phyloP scores from a whole-genome alignment of 768 basidiomycete species.

The Rhodotorula toruloides region DNA sequence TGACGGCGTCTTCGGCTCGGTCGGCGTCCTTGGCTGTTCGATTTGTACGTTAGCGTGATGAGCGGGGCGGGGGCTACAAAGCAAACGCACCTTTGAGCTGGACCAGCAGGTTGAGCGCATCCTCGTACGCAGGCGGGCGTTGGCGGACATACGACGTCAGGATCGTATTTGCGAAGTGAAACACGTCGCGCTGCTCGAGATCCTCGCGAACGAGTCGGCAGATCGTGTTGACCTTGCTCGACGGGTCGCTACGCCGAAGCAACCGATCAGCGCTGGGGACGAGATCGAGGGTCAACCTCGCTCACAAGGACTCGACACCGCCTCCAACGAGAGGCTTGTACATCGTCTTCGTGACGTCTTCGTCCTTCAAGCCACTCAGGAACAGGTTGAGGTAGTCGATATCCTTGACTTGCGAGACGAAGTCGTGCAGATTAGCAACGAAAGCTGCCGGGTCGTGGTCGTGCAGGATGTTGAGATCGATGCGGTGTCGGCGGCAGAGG shows the following conservation, averaged over 20 bases:
- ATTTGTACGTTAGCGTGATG: too few relatives aligned
- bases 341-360: constrained; percentile 45
- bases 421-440: constrained; percentile 57
- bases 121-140: constrained; percentile 81
- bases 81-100: constrained; percentile 70
- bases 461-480: constrained; percentile 83
- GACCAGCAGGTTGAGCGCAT: constrained; percentile 68
- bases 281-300: neutral
- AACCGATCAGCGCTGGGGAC: too few relatives aligned
- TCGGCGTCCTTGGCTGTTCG: constrained; percentile 59
- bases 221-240: constrained; percentile 57
- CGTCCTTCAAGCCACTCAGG: constrained; percentile 69
- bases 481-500: constrained; percentile 84
- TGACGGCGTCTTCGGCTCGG: constrained; percentile 90
- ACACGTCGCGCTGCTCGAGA: constrained; percentile 65
- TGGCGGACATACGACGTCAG: constrained; percentile 90
- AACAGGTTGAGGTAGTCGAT: constrained; percentile 91
- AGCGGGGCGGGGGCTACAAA: too few relatives aligned
- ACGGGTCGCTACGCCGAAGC: constrained; percentile 6
- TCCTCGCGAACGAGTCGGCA: constrained; percentile 71
- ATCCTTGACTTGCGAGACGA: constrained; percentile 79
- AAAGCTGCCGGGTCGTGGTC: constrained; percentile 71
- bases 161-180: constrained; percentile 81
- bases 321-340: constrained; percentile 32
- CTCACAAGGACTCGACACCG: neutral